Conservation (phyloP, 164 flowering plant species). For the Aristolochia fimbriata region DNA sequence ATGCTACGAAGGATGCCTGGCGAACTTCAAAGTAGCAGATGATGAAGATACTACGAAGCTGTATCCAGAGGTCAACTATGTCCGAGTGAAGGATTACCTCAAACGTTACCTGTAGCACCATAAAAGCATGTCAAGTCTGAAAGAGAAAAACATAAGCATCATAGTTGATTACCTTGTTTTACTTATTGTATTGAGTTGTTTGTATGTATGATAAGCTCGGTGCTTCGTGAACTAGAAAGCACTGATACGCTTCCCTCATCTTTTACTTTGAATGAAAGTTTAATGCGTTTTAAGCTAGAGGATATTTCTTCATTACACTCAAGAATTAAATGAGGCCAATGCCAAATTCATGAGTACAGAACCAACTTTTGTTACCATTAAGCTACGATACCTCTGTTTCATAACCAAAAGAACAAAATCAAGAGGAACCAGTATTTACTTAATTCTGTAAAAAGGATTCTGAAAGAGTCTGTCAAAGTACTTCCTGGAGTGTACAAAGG, state of each 20-base stretch:
- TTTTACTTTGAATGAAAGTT: constrained; percentile 35
- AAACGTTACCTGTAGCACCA: constrained; percentile 20
- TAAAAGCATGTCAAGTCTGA: too few species aligned
- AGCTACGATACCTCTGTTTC: constrained; percentile 49
- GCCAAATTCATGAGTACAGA: constrained; percentile 33
- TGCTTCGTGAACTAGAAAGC: not conserved
- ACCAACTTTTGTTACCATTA: constrained; percentile 58
- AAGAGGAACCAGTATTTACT: too few species aligned
- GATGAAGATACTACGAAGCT: constrained; percentile 58
- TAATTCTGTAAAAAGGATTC: too few species aligned
- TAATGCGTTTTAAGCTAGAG: constrained; percentile 2
- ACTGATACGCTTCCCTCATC: constrained; percentile 26
- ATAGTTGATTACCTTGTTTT: too few species aligned
- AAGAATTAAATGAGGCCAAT: constrained; percentile 46
- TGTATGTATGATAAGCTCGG: too few species aligned
- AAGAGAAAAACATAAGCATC: too few species aligned
- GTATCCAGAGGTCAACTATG: constrained; percentile 62
- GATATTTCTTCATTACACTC: constrained; percentile 25
- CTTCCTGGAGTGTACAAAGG: too few species aligned
- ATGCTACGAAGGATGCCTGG: constrained; percentile 61
- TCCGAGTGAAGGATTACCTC: constrained; percentile 39
- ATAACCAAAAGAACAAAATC: not conserved
- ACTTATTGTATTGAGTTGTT: too few species aligned
- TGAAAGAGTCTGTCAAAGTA: too few species aligned
- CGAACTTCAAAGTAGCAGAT: constrained; percentile 52